phyloP scores from a whole-genome alignment of 306 rosid genomes.

The Phaseolus lunatus region DNA sequence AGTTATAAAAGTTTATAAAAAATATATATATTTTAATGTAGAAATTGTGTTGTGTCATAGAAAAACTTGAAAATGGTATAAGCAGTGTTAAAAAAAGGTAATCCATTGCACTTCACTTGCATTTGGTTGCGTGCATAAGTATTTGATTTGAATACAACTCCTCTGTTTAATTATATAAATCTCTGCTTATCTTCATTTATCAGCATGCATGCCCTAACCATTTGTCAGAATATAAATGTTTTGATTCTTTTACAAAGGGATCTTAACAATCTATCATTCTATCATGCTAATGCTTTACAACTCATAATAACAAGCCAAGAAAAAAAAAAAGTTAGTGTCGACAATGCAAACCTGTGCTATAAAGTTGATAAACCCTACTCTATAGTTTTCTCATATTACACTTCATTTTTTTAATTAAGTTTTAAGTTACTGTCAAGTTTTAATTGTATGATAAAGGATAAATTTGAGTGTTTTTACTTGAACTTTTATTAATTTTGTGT shows the following conservation, averaged over 20 bases:
- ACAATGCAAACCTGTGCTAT: neutral
- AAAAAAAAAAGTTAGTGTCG: neutral
- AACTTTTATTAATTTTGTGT: too few species aligned
- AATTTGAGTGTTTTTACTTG: too few species aligned
- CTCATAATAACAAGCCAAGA: neutral
- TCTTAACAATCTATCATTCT: too few species aligned
- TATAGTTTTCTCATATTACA: too few species aligned
- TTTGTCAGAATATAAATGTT: neutral
- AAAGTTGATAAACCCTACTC: neutral
- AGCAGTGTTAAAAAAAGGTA: neutral
- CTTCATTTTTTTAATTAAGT: too few species aligned
- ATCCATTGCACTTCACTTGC: conserved; percentile 15
- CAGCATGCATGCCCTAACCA: neutral
- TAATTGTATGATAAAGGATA: too few species aligned
- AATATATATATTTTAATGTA: neutral
- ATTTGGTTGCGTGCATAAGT: neutral
- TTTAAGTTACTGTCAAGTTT: too few species aligned
- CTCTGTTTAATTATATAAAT: neutral
- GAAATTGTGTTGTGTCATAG: neutral
- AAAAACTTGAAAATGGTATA: neutral
- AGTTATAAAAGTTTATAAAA: too few species aligned
- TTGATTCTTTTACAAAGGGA: neutral
- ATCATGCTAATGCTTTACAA: neutral
- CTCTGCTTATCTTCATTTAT: neutral
- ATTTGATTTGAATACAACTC: neutral